These are phyloP conservation scores for Alternaria brassicae DNA, from an alignment of 2,329 filamentous ascomycete genomes.

Conservation along the genomic window DNA sequence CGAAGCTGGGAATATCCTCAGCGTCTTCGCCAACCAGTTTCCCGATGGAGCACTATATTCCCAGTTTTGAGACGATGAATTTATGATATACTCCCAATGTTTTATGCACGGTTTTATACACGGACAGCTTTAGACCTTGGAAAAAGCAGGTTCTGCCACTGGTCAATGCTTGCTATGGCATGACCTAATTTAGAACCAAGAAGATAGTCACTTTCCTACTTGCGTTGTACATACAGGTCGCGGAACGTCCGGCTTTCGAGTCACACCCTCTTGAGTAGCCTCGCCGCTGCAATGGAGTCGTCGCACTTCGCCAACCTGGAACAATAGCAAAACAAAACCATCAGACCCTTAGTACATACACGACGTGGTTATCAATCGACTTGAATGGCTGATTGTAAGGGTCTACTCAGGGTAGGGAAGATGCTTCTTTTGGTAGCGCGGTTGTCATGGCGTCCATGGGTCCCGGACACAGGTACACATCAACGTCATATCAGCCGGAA, in stretches of 20 bases:
- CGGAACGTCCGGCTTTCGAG: background rate
- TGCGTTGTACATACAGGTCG: background rate
- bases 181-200: background rate
- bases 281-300: background rate
- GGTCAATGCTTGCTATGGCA: slow-evolving; percentile 4
- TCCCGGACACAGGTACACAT: slow-evolving; percentile 5
- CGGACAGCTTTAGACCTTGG: background rate
- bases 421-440: slow-evolving; percentile 12
- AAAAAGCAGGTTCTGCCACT: slow-evolving; percentile 4
- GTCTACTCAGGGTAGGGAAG: background rate
- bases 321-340: background rate
- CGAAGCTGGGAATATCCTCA: slow-evolving; percentile 44
- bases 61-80: slow-evolving; percentile 10
- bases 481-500: slow-evolving; percentile 24
- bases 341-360: background rate
- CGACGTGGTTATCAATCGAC: background rate
- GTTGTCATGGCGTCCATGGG: slow-evolving; percentile 17
- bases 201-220: background rate
- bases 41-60: slow-evolving; percentile 24
- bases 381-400: background rate
- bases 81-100: background rate
- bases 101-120: background rate
- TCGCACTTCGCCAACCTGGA: background rate
- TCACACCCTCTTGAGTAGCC: background rate
- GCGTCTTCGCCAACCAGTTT: slow-evolving; percentile 36